Evolutionary conservation across 768 basidiomycete genomes (phyloP), one percentile per base, ranked within the genome.

Genomic region (Brasilioporus rufonigricans): DNA sequence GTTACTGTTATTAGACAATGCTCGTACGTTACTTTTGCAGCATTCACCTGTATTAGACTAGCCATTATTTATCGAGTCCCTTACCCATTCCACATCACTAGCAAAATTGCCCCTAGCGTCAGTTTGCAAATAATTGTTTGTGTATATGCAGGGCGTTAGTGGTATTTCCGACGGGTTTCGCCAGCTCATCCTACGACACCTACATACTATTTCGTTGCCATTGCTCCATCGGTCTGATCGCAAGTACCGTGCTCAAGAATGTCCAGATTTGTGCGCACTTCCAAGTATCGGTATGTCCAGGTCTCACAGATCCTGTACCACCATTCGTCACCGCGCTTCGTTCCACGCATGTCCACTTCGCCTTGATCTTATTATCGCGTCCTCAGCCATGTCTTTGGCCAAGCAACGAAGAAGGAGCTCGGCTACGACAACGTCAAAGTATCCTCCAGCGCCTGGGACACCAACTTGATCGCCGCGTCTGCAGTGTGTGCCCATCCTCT

Each of bases 371-470:
- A 32, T 45, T n/a, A 38, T 45, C 31, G 43, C 40, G 36, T 50
- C 48, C 21, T 31, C 53, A 93, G 92, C 61, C 95, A 98, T 73
- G 93, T 96, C 69, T 98, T 89, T 69, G 94, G 92, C 31, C 90
- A 93, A 62, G 72, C 84, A 59, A 81, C 87, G 33, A 96, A 94
- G 78, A 93, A 91, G 68, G 90, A 93, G 69, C 78, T 89, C 61
- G 75, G 81, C 21, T 72, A 86, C 57, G 91, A 93, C 68, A 94
- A 93, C 59, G 76, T 93, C 61, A 93, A 93, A 71, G 80, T 93
- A 18, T 87, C 91, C 46, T 87, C 84, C 71, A 91, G 85, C 61
- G 94, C 96, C 10, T 98, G 93, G 93, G 96, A 98, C 71, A 98
- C 96, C 41, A 96, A 98, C 70, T 74, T 98, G 57, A 77, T 97